Conservation (phyloP, 1,139 yeast species). For the Geotrichum klebahnii region DNA sequence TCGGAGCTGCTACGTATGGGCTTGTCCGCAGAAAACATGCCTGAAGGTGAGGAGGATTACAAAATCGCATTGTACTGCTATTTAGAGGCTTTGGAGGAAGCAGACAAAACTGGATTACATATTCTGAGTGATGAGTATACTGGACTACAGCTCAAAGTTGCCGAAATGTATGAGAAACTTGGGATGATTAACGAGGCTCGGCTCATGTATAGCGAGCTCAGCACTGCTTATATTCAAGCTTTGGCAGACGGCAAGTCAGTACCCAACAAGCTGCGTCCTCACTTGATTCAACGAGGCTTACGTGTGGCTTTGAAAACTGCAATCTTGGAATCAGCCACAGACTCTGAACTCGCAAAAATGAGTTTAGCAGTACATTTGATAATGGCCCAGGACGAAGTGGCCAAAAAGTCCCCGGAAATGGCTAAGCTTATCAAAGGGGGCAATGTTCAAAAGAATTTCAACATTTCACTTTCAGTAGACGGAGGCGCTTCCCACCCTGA, state of each 20-base stretch:
- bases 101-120: constrained; percentile 37
- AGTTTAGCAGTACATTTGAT: constrained; percentile 61
- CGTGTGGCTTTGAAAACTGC: constrained; percentile 65
- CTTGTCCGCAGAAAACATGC: constrained; percentile 65
- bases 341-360: constrained; percentile 55
- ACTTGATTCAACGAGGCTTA: constrained; percentile 65
- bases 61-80: constrained; percentile 66
- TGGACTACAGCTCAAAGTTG: constrained; percentile 79
- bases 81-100: constrained; percentile 50
- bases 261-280: constrained; percentile 43
- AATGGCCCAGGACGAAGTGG: constrained; percentile 60
- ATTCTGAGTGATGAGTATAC: constrained; percentile 68
- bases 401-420: constrained; percentile 35
- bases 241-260: constrained; percentile 40
- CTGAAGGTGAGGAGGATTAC: constrained; percentile 43
- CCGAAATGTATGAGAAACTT: constrained; percentile 76
- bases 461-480: constrained; percentile 1
- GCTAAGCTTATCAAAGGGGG: constrained; percentile 24
- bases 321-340: constrained; percentile 47
- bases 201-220: constrained; percentile 61
- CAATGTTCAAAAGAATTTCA: neutral
- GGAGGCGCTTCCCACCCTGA: neutral
- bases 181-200: constrained; percentile 60
- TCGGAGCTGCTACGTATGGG: constrained; percentile 69
- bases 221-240: constrained; percentile 56